Percentiles rank a stretch among this genome's conserved stretches.
Conservation (phyloP, 306 rosid genomes). For the Casuarina glauca region DNA sequence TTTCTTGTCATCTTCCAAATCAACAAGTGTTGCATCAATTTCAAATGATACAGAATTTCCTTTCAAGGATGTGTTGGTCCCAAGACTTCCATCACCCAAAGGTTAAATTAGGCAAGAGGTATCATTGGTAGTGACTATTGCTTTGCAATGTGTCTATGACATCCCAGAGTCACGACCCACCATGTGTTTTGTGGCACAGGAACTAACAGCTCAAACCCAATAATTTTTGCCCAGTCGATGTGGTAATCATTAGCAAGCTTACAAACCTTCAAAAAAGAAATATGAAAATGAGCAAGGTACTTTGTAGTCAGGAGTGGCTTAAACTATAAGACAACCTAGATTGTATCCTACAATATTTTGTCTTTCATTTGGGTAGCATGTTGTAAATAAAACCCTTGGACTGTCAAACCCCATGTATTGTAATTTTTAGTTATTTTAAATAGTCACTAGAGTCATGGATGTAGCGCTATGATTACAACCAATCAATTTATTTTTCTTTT, state of each 20-base stretch:
- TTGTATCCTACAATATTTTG: background rate
- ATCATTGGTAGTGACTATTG: slow-evolving; percentile 39
- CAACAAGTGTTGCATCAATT: background rate
- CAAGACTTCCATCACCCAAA: slow-evolving; percentile 48
- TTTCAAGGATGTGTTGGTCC: slow-evolving; percentile 60
- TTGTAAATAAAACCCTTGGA: background rate
- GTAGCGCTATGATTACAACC: no score
- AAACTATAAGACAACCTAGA: no score
- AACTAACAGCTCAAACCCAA: slow-evolving; percentile 40
- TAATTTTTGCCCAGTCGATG: slow-evolving; percentile 34
- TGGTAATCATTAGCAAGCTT: slow-evolving; percentile 36
- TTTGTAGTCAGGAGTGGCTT: background rate
- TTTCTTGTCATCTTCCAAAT: slow-evolving; percentile 24
- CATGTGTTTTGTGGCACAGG: slow-evolving; percentile 67
- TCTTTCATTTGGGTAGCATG: background rate
- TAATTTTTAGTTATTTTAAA: no score
- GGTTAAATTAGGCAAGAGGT: slow-evolving; percentile 46
- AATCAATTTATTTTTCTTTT: no score
- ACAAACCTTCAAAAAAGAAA: slow-evolving; percentile 21
- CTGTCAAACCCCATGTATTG: no score
- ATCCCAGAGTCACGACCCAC: slow-evolving; percentile 56
- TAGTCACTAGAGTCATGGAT: no score
- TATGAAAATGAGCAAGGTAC: background rate
- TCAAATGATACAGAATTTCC: slow-evolving; percentile 28
- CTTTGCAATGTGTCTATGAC: slow-evolving; percentile 50